A percentile compares a stretch with the other conserved stretches of the same genome.
phyloP scores from a whole-genome alignment of 2,329 filamentous ascomycete genomes.

The Clonostachys rosea region DNA sequence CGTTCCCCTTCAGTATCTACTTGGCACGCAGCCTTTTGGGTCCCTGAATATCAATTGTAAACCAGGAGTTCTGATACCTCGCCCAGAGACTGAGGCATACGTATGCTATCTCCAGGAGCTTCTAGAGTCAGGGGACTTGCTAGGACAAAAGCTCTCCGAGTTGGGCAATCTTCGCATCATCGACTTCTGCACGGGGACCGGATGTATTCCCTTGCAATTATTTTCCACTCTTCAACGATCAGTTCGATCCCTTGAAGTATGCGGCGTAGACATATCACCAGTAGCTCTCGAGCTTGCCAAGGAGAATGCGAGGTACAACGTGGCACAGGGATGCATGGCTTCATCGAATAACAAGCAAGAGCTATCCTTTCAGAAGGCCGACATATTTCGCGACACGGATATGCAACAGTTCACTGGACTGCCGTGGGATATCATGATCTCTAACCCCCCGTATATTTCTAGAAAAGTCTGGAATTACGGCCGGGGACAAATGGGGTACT shows the following conservation, averaged over 20 bases:
- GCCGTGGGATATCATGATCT: slow-evolving; percentile 64
- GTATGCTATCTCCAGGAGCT: slow-evolving; percentile 48
- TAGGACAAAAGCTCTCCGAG: slow-evolving; percentile 4
- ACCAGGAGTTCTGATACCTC: slow-evolving; percentile 79
- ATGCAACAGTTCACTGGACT: slow-evolving; percentile 15
- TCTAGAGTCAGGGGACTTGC: slow-evolving; percentile 20
- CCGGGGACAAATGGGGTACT: slow-evolving; percentile 51
- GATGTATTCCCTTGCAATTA: slow-evolving; percentile 80
- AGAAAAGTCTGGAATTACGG: slow-evolving; percentile 32
- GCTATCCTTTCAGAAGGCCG: slow-evolving; percentile 39
- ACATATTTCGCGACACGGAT: slow-evolving; percentile 41
- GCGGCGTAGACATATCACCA: slow-evolving; percentile 70
- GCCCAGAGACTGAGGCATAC: slow-evolving; percentile 72
- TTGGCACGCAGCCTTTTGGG: slow-evolving; percentile 87
- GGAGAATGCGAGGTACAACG: slow-evolving; percentile 56
- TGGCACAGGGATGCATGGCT: slow-evolving; percentile 13
- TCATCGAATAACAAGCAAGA: slow-evolving; percentile 8
- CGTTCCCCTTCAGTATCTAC: slow-evolving; percentile 81
- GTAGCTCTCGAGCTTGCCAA: slow-evolving; percentile 60
- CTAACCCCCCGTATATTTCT: slow-evolving; percentile 92
- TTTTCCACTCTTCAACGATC: slow-evolving; percentile 51
- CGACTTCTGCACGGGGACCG: slow-evolving; percentile 87
- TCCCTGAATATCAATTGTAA: slow-evolving; percentile 72
- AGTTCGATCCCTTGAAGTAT: slow-evolving; percentile 39
- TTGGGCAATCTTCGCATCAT: slow-evolving; percentile 52